Evolutionary conservation across 192 early-diverging fungal species (phyloP).

Genomic region (Mortierella hygrophila): DNA sequence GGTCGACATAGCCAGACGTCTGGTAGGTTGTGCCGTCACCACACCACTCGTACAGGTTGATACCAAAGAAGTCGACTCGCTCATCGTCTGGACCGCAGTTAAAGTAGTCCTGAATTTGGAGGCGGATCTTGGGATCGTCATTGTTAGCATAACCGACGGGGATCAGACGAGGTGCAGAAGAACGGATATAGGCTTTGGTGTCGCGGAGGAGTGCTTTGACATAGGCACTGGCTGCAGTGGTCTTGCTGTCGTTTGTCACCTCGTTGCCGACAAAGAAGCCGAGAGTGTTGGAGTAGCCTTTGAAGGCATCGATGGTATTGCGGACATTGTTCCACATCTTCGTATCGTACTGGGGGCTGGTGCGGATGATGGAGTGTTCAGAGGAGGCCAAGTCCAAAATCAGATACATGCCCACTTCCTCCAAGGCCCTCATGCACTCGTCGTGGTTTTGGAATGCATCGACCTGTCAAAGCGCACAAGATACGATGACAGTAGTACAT

Average conservation of each 20-base stretch:
- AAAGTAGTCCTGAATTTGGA: conserved; percentile 75
- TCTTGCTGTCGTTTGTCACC: conserved; percentile 71
- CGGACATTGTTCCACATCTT: conserved; percentile 66
- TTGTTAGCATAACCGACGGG: conserved; percentile 83
- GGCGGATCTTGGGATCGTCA: conserved; percentile 75
- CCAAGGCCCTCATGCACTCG: conserved; percentile 75
- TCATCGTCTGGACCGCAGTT: conserved; percentile 67
- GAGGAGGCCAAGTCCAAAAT: conserved; percentile 73
- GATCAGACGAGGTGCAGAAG: conserved; percentile 60
- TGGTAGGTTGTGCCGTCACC: conserved; percentile 66
- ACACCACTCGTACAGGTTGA: conserved; percentile 84
- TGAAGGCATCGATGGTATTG: conserved; percentile 71
- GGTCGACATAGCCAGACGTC: conserved; percentile 74
- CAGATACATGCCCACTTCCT: conserved; percentile 75
- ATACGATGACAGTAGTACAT: not conserved
- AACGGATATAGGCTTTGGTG: conserved; percentile 68
- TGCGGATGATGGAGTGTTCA: conserved; percentile 71
- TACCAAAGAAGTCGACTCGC: conserved; percentile 77
- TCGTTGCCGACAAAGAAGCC: conserved; percentile 85
- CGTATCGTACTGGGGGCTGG: conserved; percentile 66
- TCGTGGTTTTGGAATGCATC: conserved; percentile 74
- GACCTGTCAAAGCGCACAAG: conserved; percentile 26
- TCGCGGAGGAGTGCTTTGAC: conserved; percentile 78
- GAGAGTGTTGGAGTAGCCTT: conserved; percentile 71
- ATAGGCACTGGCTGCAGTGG: conserved; percentile 69